These are phyloP conservation scores for Puccinia polysora DNA, from an alignment of 1,284 basidiomycete species.

Conservation along the genomic window DNA sequence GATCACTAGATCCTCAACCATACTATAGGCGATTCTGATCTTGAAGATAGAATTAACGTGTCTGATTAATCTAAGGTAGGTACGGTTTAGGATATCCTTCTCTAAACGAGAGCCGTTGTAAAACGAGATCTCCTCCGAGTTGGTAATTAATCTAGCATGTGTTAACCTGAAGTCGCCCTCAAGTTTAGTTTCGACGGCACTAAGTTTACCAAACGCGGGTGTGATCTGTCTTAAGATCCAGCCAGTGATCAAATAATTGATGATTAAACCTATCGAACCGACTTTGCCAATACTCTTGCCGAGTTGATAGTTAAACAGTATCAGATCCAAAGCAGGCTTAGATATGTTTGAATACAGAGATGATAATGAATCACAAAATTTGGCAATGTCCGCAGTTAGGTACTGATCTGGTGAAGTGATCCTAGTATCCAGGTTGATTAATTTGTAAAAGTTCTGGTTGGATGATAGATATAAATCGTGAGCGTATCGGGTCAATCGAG, in stretches of 20 bases:
- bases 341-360: conserved; percentile 73
- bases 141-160: conserved; percentile 78
- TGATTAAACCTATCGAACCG: conserved; percentile 70
- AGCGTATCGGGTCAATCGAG: conserved; percentile 81
- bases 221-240: conserved; percentile 75
- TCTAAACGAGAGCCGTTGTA: conserved; percentile 86
- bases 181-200: conserved; percentile 75
- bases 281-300: conserved; percentile 72
- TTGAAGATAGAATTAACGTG: conserved; percentile 92
- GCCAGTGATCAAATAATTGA: conserved; percentile 80
- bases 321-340: conserved; percentile 83
- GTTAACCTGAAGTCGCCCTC: conserved; percentile 86
- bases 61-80: conserved; percentile 74
- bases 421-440: conserved; percentile 53
- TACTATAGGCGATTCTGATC: conserved; percentile 64
- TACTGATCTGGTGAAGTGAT: conserved; percentile 54
- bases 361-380: conserved; percentile 81
- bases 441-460: conserved; percentile 60
- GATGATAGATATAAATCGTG: conserved; percentile 85
- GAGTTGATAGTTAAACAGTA: conserved; percentile 89
- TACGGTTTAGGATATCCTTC: conserved; percentile 71
- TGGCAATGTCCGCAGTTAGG: conserved; percentile 84
- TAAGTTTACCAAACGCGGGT: conserved; percentile 86
- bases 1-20: conserved; percentile 88
- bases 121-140: conserved; percentile 92